Evolutionary conservation across 106 monocot species (phyloP), one percentile per base, ranked within the genome.

Genomic region (Narthecium ossifragum): DNA sequence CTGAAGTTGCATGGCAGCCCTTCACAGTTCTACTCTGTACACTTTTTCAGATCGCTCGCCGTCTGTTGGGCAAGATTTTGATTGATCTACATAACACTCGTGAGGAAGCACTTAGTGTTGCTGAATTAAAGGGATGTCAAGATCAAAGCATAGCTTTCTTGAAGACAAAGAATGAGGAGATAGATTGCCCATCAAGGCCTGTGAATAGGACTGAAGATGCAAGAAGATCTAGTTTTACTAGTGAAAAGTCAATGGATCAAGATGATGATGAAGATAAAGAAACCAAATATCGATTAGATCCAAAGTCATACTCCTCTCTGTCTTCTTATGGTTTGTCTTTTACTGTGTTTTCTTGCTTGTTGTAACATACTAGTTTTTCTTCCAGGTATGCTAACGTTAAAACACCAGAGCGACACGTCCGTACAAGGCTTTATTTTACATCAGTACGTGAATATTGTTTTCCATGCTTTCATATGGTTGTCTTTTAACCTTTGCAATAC

Each of bases 381-480:
- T 69, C 40, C 61, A 98, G 96, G 81, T 98, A 98, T 75, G 96
- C 96, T n/a, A 98, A 98, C 79, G 96, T 98, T 18, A 98, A 69
- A 60, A 78, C 90, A 47, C 96, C 96, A 26, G 96, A 98, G 28
- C 63, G 90, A 53, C 96, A 98, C 71, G 96, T 98, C 52, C 90
- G 96, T 2, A 98, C 96, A 46, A 78, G 96, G 68, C 88, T 98
- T 51, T 98, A 98, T 64, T 98, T 98, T 68, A 98, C 96, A 71
- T 98, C 96, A 29, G 96, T 98, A 87, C 24, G 79, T 63, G 5
- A 22, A n/a, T n/a, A n/a, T n/a, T n/a, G n/a, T n/a, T n/a, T n/a
- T n/a, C n/a, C n/a, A n/a, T n/a, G n/a, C n/a, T n/a, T n/a, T n/a
- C n/a, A n/a, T n/a, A n/a, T n/a, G n/a, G n/a, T n/a, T n/a, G n/a